phyloP scores from a whole-genome alignment of 139 green algal species.

The Chlorella sp. region DNA sequence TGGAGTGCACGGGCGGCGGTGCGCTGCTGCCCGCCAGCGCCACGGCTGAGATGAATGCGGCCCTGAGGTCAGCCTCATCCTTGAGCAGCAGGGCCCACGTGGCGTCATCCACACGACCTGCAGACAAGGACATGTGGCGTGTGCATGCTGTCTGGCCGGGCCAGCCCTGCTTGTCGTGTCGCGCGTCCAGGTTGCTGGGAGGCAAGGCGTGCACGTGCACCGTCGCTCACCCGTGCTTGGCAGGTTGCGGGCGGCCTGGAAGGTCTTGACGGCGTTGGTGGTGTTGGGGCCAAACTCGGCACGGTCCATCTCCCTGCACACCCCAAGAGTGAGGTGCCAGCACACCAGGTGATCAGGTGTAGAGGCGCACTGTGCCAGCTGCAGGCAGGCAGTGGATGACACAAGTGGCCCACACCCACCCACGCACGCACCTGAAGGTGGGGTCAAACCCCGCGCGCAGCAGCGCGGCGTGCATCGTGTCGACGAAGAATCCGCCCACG shows the following conservation, averaged over 20 bases:
- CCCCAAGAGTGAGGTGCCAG: too few relatives aligned
- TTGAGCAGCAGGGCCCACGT: conserved; percentile 3
- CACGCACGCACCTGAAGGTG: not conserved
- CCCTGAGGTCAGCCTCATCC: not conserved
- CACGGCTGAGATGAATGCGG: not conserved
- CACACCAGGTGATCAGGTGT: not conserved
- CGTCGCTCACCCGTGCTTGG: not conserved
- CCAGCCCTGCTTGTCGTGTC: too few relatives aligned
- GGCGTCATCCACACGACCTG: not conserved
- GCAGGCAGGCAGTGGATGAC: not conserved
- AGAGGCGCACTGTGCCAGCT: not conserved
- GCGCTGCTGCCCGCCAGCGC: not conserved
- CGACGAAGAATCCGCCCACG: conserved; percentile 4
- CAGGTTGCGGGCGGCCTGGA: not conserved
- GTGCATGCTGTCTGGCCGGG: not conserved
- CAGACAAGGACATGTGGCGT: not conserved
- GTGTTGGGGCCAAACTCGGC: conserved; percentile 1
- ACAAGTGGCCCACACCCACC: not conserved
- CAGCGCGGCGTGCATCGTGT: conserved; percentile 6
- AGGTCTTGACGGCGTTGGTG: not conserved
- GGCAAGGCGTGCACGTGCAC: not conserved
- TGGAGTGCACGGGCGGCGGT: too few relatives aligned
- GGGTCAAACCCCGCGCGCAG: conserved; percentile 2
- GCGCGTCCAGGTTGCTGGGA: too few relatives aligned
- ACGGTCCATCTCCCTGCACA: not conserved